Conservation (phyloP, 169 alveolate species). For the Plasmodium inui region DNA sequence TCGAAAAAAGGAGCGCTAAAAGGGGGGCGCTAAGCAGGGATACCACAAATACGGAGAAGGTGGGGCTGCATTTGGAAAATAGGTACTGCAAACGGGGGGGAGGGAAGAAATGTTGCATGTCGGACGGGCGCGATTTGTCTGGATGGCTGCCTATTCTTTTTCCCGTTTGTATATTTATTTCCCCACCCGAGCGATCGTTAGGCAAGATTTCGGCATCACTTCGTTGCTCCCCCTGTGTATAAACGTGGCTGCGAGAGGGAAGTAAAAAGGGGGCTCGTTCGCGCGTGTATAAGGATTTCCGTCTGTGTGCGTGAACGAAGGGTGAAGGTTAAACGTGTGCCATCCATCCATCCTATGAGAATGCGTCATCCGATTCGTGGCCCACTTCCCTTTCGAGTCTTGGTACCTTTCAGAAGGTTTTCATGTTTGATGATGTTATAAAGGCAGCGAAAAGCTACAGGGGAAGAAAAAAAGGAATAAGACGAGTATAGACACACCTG, state of each 20-base stretch:
- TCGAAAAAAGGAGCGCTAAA: conserved; percentile 3
- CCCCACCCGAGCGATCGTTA: conserved; percentile 31
- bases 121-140: background rate
- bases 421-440: conserved; percentile 46
- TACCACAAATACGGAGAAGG: conserved; percentile 43
- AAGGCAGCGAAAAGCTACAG: conserved; percentile 23
- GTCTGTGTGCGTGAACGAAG: background rate
- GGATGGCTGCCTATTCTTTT: background rate
- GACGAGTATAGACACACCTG: background rate
- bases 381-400: background rate
- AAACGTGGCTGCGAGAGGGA: conserved; percentile 31
- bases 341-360: background rate
- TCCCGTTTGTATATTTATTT: conserved; percentile 1
- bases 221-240: conserved; percentile 19
- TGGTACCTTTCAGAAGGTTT: conserved; percentile 41
- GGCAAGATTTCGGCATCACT: conserved; percentile 11
- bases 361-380: background rate
- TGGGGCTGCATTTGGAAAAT: conserved; percentile 46
- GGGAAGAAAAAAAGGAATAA: background rate
- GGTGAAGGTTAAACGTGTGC: background rate
- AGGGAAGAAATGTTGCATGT: background rate
- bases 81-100: conserved; percentile 36
- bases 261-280: background rate
- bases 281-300: background rate
- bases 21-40: conserved; percentile 6